Evolutionary conservation across 2,329 filamentous ascomycete species (phyloP).

Genomic region (Corinectria fuckeliana): DNA sequence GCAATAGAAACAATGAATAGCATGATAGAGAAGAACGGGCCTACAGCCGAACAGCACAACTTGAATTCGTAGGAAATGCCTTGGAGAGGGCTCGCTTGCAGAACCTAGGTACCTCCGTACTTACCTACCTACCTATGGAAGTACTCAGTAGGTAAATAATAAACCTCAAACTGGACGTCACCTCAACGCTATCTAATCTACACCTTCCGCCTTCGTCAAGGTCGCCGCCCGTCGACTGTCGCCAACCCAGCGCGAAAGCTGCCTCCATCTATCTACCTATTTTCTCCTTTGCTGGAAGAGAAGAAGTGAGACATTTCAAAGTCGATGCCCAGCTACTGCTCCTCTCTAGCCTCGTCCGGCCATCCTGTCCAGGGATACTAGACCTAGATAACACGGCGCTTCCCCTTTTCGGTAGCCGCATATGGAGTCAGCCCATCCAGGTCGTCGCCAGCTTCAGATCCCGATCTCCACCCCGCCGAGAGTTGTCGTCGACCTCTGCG

Average conservation of each 20-base stretch:
- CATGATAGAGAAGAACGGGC: no score
- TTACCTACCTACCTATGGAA: no score
- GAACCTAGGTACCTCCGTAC: no score
- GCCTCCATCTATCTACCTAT: not conserved
- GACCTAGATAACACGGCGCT: conserved; percentile 5
- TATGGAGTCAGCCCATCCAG: conserved; percentile 28
- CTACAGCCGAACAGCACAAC: no score
- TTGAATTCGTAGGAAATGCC: no score
- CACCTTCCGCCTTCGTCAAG: not conserved
- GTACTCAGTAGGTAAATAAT: no score
- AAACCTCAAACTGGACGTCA: no score
- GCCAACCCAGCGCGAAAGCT: not conserved
- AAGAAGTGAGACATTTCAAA: not conserved
- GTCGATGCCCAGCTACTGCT: not conserved
- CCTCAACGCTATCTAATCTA: not conserved
- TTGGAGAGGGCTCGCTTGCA: no score
- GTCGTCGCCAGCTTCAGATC: conserved; percentile 26
- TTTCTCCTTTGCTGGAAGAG: not conserved
- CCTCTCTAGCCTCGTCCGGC: conserved; percentile 4
- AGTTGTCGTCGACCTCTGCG: conserved; percentile 32
- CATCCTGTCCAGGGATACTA: conserved; percentile 6
- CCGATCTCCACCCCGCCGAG: conserved; percentile 35
- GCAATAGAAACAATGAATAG: no score
- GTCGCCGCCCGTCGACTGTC: not conserved
- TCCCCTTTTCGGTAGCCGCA: conserved; percentile 11